Percentiles rank a stretch among this genome's conserved stretches.
These are phyloP conservation scores for Kluyveromyces sp. DNA, from an alignment of 1,139 yeast genomes.

Conservation along the genomic window DNA sequence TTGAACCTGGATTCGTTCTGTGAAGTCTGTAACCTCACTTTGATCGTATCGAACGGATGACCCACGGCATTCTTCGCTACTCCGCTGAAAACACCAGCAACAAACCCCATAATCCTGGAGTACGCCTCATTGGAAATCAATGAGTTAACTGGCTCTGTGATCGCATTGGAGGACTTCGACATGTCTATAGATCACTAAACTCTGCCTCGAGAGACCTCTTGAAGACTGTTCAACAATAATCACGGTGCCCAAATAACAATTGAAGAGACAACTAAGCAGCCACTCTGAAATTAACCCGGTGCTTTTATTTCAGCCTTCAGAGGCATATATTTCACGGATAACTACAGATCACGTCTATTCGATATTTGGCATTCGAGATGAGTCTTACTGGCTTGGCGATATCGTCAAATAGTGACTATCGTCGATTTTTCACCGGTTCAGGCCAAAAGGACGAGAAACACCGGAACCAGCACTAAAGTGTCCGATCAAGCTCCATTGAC, in stretches of 20 bases:
- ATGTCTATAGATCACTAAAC: background rate
- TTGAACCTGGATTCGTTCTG: conserved; percentile 53
- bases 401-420: too few relatives aligned
- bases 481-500: background rate
- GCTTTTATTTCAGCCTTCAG: too few relatives aligned
- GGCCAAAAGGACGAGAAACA: background rate
- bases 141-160: conserved; percentile 4
- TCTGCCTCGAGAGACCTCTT: background rate
- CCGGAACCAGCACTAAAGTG: background rate
- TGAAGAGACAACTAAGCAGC: too few relatives aligned
- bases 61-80: conserved; percentile 84
- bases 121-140: conserved; percentile 15
- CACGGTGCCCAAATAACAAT: too few relatives aligned
- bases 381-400: background rate
- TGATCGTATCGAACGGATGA: conserved; percentile 88
- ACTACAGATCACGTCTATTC: too few relatives aligned
- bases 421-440: conserved; percentile 1
- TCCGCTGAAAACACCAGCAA: conserved; percentile 85
- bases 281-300: too few relatives aligned
- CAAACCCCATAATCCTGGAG: conserved; percentile 50
- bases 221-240: too few relatives aligned
- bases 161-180: conserved; percentile 7
- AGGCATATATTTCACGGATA: too few relatives aligned
- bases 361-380: background rate
- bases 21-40: conserved; percentile 82